Evolutionary conservation across 2,329 filamentous ascomycete genomes (phyloP), one percentile per base, ranked within the genome.

Genomic region (Penicillium janthinellum): DNA sequence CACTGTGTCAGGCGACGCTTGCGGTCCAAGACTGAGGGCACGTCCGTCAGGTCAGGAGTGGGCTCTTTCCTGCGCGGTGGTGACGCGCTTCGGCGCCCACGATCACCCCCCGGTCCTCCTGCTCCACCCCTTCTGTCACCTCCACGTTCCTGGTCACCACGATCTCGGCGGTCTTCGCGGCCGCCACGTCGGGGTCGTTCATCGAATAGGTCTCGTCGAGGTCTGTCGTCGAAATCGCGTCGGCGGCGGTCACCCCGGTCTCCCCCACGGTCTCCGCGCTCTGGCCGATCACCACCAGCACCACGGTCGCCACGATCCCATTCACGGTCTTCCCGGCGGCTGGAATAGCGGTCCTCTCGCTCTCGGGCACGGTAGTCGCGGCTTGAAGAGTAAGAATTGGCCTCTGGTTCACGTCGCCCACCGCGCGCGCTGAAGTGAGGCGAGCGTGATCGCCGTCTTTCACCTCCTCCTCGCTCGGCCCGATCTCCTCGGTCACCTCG

Each of bases 1-100:
- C 95, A 99, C 78, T 99, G 96, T 38, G 93, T 98, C 82, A 99
- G 82, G 60, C 95, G 90, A 68, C 96, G 89, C 82, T 93, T 95
- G 70, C 94, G 89, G 72, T 94, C 89, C 64, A 92, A 81, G 60
- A 99, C 83, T 4, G 92, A 86, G n/a, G 90, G 82, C 60, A 96
- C 82, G 71, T 96, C 88, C 61, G 93, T 96, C 73, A 99, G 82
- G 76, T 99, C 96, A 38, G 95, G 96, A 0, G 95, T 99, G 7
- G 95, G 92, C 77, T 99, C 95, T 76, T 91, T 90, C 81, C 94
- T 95, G 82, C 96, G 87, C 31, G 91, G 90, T 39, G 92, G 91
- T 47, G 89, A 90, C 17, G 89, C 86, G 71, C 90, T 96, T 68
- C 90, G 88, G 70, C 87, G 88, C 65, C 11, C 17, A 22, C 34